phyloP scores from a whole-genome alignment of 371 early-diverging fungal species.

The Mucor racemosus region DNA sequence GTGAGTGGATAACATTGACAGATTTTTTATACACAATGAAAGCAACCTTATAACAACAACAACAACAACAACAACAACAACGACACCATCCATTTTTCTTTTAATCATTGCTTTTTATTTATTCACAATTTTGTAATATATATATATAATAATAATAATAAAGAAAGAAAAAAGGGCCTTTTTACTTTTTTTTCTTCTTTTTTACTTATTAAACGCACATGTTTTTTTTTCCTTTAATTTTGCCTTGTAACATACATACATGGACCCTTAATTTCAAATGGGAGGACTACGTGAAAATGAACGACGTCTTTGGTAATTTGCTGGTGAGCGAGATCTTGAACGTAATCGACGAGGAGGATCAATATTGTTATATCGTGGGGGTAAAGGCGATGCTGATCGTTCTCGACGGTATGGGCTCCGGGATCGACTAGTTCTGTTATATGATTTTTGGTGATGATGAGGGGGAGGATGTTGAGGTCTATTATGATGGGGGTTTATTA shows the following conservation, averaged over 20 bases:
- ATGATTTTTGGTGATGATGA: slow-evolving; percentile 6
- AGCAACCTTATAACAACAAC: no score
- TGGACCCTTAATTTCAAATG: not conserved
- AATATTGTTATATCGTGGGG: slow-evolving; percentile 20
- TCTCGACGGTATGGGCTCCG: slow-evolving; percentile 32
- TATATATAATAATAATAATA: not conserved
- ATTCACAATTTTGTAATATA: slow-evolving; percentile 11
- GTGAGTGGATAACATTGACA: not conserved
- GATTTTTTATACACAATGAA: not conserved
- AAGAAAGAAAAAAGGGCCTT: not conserved
- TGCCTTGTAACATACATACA: not conserved
- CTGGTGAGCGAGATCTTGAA: slow-evolving; percentile 24
- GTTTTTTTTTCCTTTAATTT: not conserved
- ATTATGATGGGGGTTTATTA: not conserved
- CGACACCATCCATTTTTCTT: not conserved
- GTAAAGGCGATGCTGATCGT: slow-evolving; percentile 43
- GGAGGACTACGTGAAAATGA: slow-evolving; percentile 25
- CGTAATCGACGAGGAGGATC: slow-evolving; percentile 16
- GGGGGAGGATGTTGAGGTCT: not conserved
- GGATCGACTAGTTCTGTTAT: slow-evolving; percentile 15
- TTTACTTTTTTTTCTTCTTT: not conserved
- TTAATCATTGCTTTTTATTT: not conserved
- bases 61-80: not conserved
- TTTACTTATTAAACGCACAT: not conserved
- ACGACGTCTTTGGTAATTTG: slow-evolving; percentile 18